phyloP scores from a whole-genome alignment of 1,139 yeast genomes.

The Casaregolazyma lundiana region DNA sequence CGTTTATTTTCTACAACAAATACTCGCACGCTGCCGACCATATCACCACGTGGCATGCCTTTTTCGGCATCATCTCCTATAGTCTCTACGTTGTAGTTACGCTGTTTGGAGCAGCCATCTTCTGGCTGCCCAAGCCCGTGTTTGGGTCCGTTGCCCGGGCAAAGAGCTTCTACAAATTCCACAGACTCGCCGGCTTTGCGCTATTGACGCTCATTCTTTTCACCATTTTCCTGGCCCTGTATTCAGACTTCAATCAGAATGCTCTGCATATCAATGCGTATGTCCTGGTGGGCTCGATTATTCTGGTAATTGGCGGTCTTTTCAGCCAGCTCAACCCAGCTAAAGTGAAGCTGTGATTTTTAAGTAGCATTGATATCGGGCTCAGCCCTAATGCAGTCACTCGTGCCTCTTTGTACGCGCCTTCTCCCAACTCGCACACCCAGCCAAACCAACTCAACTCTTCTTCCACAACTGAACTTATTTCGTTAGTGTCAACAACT shows the following conservation, averaged over 20 bases:
- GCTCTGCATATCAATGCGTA: constrained; percentile 22
- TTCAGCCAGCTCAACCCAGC: constrained; percentile 14
- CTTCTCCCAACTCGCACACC: not conserved
- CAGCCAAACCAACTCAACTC: constrained; percentile 9
- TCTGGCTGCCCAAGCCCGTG: constrained; percentile 25
- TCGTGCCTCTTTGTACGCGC: not conserved
- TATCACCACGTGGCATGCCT: constrained; percentile 30
- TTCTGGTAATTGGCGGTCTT: constrained; percentile 17
- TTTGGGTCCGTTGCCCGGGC: constrained; percentile 29
- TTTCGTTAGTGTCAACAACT: constrained; percentile 11
- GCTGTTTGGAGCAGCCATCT: constrained; percentile 26
- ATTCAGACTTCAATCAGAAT: constrained; percentile 26
- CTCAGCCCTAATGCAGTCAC: not conserved
- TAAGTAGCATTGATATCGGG: not conserved
- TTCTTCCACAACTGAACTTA: constrained; percentile 8
- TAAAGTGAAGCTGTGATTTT: constrained; percentile 15
- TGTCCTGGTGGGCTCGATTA: constrained; percentile 19
- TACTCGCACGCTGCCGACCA: constrained; percentile 24
- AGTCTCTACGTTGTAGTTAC: constrained; percentile 18
- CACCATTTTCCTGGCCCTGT: constrained; percentile 26
- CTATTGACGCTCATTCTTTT: constrained; percentile 19
- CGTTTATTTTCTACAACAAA: constrained; percentile 27
- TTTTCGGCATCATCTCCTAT: constrained; percentile 27
- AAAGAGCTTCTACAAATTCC: constrained; percentile 30
- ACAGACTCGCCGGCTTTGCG: constrained; percentile 30